Conservation (phyloP, 2,329 filamentous ascomycete genomes). For the Ophiostoma montium region DNA sequence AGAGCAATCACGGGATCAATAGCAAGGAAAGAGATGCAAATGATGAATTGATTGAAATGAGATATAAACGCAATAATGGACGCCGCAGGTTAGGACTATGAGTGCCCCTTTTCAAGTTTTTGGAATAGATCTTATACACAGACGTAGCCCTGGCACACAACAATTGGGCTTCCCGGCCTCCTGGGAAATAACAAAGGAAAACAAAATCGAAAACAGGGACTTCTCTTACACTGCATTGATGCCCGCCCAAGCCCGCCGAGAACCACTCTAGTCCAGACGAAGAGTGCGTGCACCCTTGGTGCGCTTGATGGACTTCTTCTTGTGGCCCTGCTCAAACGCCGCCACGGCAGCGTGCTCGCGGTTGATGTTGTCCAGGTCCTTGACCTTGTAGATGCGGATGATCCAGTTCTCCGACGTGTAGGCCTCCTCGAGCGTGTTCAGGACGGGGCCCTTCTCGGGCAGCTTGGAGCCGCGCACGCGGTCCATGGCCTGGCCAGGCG, state of each 20-base stretch:
- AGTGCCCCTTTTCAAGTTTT: background rate
- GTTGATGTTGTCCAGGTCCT: slow-evolving; percentile 92
- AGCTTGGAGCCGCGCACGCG: slow-evolving; percentile 71
- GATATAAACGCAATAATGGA: background rate
- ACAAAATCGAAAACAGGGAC: slow-evolving; percentile 1
- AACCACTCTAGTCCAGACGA: slow-evolving; percentile 54
- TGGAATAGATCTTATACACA: background rate
- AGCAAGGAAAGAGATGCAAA: no score
- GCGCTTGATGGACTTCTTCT: slow-evolving; percentile 63
- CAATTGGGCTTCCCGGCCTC: background rate
- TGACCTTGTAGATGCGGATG: slow-evolving; percentile 99
- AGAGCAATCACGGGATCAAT: background rate
- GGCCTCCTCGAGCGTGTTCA: slow-evolving; percentile 86
- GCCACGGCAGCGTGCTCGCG: slow-evolving; percentile 62
- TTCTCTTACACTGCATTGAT: no score
- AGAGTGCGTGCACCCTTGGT: slow-evolving; percentile 57
- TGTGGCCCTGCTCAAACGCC: slow-evolving; percentile 64
- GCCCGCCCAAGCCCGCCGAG: no score
- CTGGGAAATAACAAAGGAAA: background rate
- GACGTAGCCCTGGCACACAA: background rate
- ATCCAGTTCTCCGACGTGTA: slow-evolving; percentile 99
- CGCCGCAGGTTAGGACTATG: background rate
- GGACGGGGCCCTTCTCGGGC: slow-evolving; percentile 70
- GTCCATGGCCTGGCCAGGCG: slow-evolving; percentile 76
- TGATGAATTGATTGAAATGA: background rate